phyloP scores from a whole-genome alignment of 73 alveolate species.

The Uronychia setigera region DNA sequence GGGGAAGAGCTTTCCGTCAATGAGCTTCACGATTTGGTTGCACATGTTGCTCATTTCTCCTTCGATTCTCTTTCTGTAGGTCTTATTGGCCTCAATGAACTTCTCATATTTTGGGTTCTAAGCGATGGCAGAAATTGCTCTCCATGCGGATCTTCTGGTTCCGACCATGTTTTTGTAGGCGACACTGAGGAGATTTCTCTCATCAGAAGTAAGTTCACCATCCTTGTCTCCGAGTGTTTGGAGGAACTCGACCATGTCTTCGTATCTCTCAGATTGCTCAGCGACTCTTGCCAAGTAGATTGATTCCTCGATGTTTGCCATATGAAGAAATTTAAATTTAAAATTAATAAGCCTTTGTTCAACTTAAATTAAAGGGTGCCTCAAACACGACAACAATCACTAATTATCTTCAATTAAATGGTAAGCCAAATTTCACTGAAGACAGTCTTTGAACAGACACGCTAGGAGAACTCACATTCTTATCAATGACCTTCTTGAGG shows the following conservation, averaged over 20 bases:
- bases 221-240: slow-evolving; percentile 68
- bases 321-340: no score
- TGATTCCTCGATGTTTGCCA: slow-evolving; percentile 52
- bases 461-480: no score
- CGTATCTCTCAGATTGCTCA: slow-evolving; percentile 81
- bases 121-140: slow-evolving; percentile 80
- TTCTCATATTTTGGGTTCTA: slow-evolving; percentile 75
- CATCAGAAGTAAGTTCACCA: slow-evolving; percentile 77
- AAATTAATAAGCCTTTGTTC: no score
- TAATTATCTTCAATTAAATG: no score
- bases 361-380: no score
- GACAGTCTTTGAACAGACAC: no score
- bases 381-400: no score
- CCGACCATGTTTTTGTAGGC: slow-evolving; percentile 84
- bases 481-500: no score
- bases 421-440: no score
- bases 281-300: slow-evolving; percentile 86
- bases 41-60: slow-evolving; percentile 67
- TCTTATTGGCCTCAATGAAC: slow-evolving; percentile 55
- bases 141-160: slow-evolving; percentile 70
- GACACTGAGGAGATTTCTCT: slow-evolving; percentile 76
- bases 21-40: slow-evolving; percentile 47
- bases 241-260: slow-evolving; percentile 86
- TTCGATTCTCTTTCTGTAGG: slow-evolving; percentile 63
- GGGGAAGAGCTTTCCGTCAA: slow-evolving; percentile 46